phyloP scores from a whole-genome alignment of 768 basidiomycete species.

The Fomitopsis serialis region DNA sequence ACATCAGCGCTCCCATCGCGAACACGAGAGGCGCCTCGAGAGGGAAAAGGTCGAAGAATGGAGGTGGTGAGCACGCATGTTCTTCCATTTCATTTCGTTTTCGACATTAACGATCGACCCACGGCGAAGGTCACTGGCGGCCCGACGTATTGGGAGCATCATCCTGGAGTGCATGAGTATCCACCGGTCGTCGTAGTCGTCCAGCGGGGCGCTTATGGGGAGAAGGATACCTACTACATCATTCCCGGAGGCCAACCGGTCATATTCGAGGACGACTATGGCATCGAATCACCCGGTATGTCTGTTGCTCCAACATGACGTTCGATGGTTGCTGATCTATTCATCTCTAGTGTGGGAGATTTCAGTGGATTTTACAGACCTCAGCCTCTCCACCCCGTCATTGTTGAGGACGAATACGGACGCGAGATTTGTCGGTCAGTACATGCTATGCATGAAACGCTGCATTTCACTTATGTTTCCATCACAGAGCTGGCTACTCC shows the following conservation, averaged over 20 bases:
- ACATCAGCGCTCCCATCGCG: neutral
- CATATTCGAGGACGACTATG: slow-evolving; percentile 61
- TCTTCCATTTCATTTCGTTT: neutral
- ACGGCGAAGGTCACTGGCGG: neutral
- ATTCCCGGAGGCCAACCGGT: slow-evolving; percentile 61
- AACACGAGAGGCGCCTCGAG: neutral
- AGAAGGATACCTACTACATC: slow-evolving; percentile 44
- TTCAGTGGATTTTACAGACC: slow-evolving; percentile 31
- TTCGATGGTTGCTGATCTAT: neutral
- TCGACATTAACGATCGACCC: neutral
- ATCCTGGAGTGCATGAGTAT: slow-evolving; percentile 10
- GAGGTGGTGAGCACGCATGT: neutral
- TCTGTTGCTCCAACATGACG: neutral
- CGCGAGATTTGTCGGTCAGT: slow-evolving; percentile 51
- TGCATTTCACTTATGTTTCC: neutral
- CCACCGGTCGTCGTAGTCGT: slow-evolving; percentile 25
- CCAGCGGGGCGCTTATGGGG: slow-evolving; percentile 22
- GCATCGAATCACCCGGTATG: slow-evolving; percentile 60
- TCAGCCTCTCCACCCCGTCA: slow-evolving; percentile 18
- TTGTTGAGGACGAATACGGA: slow-evolving; percentile 54
- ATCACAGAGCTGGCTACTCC: slow-evolving; percentile 15
- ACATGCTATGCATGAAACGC: neutral
- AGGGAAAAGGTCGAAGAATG: neutral
- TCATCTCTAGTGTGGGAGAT: slow-evolving; percentile 43
- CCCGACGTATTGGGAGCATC: neutral